A percentile compares a stretch with the other conserved stretches of the same genome.
Evolutionary conservation across 768 basidiomycete genomes (phyloP).

Genomic region (Amanita subjunquillea): DNA sequence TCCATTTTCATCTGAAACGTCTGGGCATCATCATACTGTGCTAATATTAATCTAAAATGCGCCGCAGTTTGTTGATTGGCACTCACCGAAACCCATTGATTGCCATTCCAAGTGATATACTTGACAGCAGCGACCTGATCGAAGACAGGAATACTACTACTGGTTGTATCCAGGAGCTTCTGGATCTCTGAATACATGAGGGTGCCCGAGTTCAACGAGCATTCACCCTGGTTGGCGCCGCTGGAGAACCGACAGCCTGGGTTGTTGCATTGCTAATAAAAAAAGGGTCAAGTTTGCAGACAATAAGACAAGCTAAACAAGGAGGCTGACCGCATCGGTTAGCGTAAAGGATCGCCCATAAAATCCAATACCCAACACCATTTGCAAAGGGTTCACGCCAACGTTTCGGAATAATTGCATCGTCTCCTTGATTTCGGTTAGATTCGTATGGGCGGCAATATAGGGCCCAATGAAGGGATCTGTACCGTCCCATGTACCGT

Average conservation of each 20-base stretch:
- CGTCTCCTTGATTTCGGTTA: constrained; percentile 12
- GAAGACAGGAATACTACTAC: constrained; percentile 2
- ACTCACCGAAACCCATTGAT: constrained; percentile 11
- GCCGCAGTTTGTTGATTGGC: too few species aligned
- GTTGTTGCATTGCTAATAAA: constrained; percentile 1
- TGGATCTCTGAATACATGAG: constrained; percentile 13
- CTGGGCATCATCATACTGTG: constrained; percentile 9
- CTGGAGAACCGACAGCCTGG: constrained; percentile 9
- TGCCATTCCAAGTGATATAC: constrained; percentile 5
- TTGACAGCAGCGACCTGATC: constrained; percentile 11
- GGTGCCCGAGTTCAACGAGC: constrained; percentile 8
- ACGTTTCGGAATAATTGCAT: constrained; percentile 4
- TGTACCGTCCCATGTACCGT: constrained; percentile 13
- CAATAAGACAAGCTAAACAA: too few species aligned
- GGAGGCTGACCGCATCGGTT: constrained; percentile 2
- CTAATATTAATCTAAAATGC: too few species aligned
- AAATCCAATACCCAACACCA: constrained; percentile 13
- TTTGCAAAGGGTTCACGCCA: constrained; percentile 7
- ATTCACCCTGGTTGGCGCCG: constrained; percentile 8
- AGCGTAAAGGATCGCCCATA: constrained; percentile 12
- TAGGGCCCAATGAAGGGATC: constrained; percentile 7
- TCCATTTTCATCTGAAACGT: constrained; percentile 12
- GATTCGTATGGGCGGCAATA: constrained; percentile 12
- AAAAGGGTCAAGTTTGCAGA: too few species aligned
- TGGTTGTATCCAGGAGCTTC: neutral